Conservation (phyloP, 2,329 filamentous ascomycete species). For the Xylariaceae sp. region DNA sequence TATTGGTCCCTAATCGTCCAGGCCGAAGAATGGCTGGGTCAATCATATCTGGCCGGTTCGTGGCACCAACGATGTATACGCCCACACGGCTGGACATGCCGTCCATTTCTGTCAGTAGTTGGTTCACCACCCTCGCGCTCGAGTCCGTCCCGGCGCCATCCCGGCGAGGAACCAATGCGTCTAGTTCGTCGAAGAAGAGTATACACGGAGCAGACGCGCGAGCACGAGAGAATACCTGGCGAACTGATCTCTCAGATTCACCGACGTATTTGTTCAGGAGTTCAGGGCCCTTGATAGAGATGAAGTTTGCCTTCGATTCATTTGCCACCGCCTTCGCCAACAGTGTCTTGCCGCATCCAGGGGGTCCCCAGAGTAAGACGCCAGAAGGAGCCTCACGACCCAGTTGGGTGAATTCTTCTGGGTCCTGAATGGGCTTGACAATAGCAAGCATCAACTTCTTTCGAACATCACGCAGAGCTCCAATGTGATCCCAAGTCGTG, state of each 20-base stretch:
- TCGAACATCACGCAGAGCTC: slow-evolving; percentile 74
- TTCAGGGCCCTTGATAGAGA: slow-evolving; percentile 94
- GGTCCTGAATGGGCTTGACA: slow-evolving; percentile 81
- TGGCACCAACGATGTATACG: slow-evolving; percentile 92
- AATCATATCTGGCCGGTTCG: slow-evolving; percentile 94
- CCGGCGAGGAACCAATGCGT: slow-evolving; percentile 82
- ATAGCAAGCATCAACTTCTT: slow-evolving; percentile 81
- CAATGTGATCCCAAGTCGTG: slow-evolving; percentile 90
- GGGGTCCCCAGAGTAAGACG: slow-evolving; percentile 92
- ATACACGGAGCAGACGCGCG: slow-evolving; percentile 85
- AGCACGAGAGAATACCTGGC: slow-evolving; percentile 86
- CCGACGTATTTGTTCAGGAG: slow-evolving; percentile 97
- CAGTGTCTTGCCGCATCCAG: slow-evolving; percentile 93
- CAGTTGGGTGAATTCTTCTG: slow-evolving; percentile 69
- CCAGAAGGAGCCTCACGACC: slow-evolving; percentile 80
- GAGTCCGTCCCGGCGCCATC: slow-evolving; percentile 77
- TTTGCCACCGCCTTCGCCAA: slow-evolving; percentile 95
- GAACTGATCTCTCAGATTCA: slow-evolving; percentile 88
- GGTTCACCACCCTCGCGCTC: slow-evolving; percentile 87
- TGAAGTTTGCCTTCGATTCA: slow-evolving; percentile 95
- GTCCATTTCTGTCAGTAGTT: slow-evolving; percentile 89
- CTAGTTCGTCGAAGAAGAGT: slow-evolving; percentile 96
- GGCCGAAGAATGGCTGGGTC: slow-evolving; percentile 92
- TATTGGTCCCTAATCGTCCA: slow-evolving; percentile 78
- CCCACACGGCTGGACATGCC: slow-evolving; percentile 75